Percentiles rank a stretch among this genome's conserved stretches.
Evolutionary conservation across 352 stramenopile species (phyloP).

Genomic region (Peronospora farinosa): DNA sequence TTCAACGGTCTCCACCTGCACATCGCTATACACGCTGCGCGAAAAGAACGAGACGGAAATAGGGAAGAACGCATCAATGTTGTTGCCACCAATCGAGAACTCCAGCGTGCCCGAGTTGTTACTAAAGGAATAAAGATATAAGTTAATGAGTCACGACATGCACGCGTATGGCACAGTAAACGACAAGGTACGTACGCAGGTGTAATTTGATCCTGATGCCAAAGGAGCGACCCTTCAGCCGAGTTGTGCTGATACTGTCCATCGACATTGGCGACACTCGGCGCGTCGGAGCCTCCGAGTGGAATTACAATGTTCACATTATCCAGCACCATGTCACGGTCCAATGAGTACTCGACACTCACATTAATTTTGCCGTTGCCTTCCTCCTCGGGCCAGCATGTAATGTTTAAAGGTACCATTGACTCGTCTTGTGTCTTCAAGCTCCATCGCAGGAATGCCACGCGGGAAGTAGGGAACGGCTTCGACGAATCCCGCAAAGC

Average conservation of each 20-base stretch:
- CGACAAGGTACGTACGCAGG: slow-evolving; percentile 50
- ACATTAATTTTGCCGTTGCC: slow-evolving; percentile 83
- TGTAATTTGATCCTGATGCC: slow-evolving; percentile 78
- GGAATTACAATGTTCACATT: slow-evolving; percentile 85
- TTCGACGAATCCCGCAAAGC: slow-evolving; percentile 77
- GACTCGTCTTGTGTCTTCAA: slow-evolving; percentile 84
- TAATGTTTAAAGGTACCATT: slow-evolving; percentile 82
- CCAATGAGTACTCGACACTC: slow-evolving; percentile 84
- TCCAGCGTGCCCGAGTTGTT: slow-evolving; percentile 80
- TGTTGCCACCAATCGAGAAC: slow-evolving; percentile 72
- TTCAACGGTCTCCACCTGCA: slow-evolving; percentile 69
- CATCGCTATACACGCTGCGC: slow-evolving; percentile 81
- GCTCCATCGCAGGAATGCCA: slow-evolving; percentile 80
- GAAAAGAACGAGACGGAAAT: slow-evolving; percentile 87
- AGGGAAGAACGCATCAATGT: slow-evolving; percentile 83
- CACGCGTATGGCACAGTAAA: neutral
- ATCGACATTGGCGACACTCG: slow-evolving; percentile 69
- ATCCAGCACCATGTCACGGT: slow-evolving; percentile 82
- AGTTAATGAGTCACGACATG: slow-evolving; percentile 8
- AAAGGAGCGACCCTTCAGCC: slow-evolving; percentile 57
- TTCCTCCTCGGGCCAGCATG: slow-evolving; percentile 85
- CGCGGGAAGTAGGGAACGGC: slow-evolving; percentile 72
- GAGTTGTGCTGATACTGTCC: slow-evolving; percentile 86
- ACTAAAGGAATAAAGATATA: slow-evolving; percentile 26
- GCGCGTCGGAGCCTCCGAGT: slow-evolving; percentile 60